These are phyloP conservation scores for Clavispora santaluciae DNA, from an alignment of 805 yeast species.

Conservation along the genomic window DNA sequence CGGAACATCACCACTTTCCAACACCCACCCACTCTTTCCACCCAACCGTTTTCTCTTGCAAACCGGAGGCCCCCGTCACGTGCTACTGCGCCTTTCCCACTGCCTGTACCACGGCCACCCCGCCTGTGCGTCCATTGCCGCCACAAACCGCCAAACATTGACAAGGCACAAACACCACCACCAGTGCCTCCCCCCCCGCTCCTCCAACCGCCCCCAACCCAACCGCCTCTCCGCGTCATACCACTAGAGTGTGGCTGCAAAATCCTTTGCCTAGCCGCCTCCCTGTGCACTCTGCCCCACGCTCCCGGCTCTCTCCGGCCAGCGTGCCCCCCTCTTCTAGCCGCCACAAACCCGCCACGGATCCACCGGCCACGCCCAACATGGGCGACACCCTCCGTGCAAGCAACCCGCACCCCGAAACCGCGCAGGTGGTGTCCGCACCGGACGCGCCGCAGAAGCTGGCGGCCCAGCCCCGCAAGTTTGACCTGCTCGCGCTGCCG, in stretches of 20 bases:
- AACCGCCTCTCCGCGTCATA: too few relatives aligned
- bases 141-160: too few relatives aligned
- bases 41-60: neutral
- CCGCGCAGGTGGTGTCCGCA: slow-evolving; percentile 2
- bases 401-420: slow-evolving; percentile 2
- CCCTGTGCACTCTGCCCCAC: too few relatives aligned
- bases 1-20: neutral
- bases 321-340: too few relatives aligned
- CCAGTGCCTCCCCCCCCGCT: too few relatives aligned
- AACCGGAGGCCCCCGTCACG: neutral
- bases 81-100: neutral
- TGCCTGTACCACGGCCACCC: neutral
- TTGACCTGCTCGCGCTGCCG: slow-evolving; percentile 8
- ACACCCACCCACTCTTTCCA: neutral
- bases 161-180: too few relatives aligned
- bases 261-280: too few relatives aligned
- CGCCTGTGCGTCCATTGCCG: too few relatives aligned
- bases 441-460: neutral
- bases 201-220: too few relatives aligned
- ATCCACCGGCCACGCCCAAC: neutral
- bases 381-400: slow-evolving; percentile 15
- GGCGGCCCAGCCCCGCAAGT: slow-evolving; percentile 14
- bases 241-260: too few relatives aligned
- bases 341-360: neutral
- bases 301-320: too few relatives aligned